These are phyloP conservation scores for Macrolepiota fuliginosa DNA, from an alignment of 768 basidiomycete species.

Conservation along the genomic window DNA sequence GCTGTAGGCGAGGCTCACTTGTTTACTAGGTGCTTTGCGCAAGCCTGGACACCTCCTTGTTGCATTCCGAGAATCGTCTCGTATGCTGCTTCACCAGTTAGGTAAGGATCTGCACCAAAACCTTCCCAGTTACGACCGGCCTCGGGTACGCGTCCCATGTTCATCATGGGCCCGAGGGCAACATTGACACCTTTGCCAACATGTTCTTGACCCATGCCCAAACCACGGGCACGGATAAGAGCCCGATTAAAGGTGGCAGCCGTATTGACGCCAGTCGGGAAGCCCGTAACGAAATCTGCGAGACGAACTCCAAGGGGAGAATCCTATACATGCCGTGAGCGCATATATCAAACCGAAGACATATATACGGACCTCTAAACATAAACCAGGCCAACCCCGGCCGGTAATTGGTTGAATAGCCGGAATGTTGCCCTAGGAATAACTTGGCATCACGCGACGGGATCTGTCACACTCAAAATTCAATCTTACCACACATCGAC, in stretches of 20 bases:
- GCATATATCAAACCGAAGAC: not conserved
- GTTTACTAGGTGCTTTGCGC: slow-evolving; percentile 80
- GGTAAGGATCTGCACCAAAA: slow-evolving; percentile 89
- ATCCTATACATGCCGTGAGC: slow-evolving; percentile 34
- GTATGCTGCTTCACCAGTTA: slow-evolving; percentile 71
- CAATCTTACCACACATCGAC: slow-evolving; percentile 61
- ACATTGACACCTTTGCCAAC: slow-evolving; percentile 82
- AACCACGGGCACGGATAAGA: slow-evolving; percentile 73
- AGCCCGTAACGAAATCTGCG: slow-evolving; percentile 70
- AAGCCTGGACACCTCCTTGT: slow-evolving; percentile 75
- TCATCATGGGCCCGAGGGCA: slow-evolving; percentile 82
- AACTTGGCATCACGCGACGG: not conserved
- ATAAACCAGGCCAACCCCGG: slow-evolving; percentile 64
- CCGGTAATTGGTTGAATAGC: slow-evolving; percentile 38
- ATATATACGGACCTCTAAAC: slow-evolving; percentile 51
- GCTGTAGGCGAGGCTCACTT: slow-evolving; percentile 45
- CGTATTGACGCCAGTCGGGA: slow-evolving; percentile 82
- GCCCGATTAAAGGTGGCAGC: slow-evolving; percentile 80
- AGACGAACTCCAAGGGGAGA: slow-evolving; percentile 80
- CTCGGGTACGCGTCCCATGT: slow-evolving; percentile 78
- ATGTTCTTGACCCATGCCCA: slow-evolving; percentile 82
- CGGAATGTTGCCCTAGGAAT: slow-evolving; percentile 52
- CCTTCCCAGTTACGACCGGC: slow-evolving; percentile 95
- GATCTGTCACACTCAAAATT: slow-evolving; percentile 17
- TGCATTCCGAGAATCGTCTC: slow-evolving; percentile 90